A percentile compares a stretch with the other conserved stretches of the same genome.
Evolutionary conservation across 495 filamentous ascomycete genomes (phyloP).

Genomic region (Pseudomonodictys pantanalensis): DNA sequence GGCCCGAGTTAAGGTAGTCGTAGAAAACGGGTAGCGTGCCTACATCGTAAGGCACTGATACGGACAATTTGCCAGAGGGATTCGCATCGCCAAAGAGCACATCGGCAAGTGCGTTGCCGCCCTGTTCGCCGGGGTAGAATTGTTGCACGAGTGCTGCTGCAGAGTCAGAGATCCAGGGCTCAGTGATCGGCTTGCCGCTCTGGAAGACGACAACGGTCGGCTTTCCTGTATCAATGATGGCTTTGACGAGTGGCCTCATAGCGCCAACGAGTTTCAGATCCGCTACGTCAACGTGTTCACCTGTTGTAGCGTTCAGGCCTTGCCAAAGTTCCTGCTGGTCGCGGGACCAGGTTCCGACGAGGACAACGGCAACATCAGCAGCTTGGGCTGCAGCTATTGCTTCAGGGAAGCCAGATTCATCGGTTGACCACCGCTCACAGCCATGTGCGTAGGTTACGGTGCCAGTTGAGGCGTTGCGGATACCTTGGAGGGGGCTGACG

Average conservation of each 20-base stretch:
- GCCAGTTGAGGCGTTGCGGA: constrained; percentile 55
- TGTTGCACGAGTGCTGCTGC: constrained; percentile 64
- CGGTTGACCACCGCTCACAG: constrained; percentile 69
- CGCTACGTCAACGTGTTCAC: constrained; percentile 66
- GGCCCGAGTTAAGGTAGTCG: constrained; percentile 67
- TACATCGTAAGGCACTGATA: constrained; percentile 59
- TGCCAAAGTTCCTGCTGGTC: constrained; percentile 66
- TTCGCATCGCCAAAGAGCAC: constrained; percentile 36
- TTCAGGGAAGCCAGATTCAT: constrained; percentile 60
- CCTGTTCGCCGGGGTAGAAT: constrained; percentile 66
- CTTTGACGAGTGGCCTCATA: constrained; percentile 60
- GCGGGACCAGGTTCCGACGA: constrained; percentile 72
- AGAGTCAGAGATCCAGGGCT: constrained; percentile 60
- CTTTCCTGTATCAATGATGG: constrained; percentile 61
- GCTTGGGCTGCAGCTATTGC: constrained; percentile 60
- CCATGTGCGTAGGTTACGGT: constrained; percentile 63
- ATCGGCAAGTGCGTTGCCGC: constrained; percentile 39
- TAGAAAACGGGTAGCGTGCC: constrained; percentile 67
- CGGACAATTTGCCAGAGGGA: constrained; percentile 45
- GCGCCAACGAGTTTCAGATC: constrained; percentile 66
- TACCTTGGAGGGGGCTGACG: constrained; percentile 64
- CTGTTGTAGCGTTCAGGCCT: constrained; percentile 67
- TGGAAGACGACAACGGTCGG: constrained; percentile 68
- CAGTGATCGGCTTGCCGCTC: constrained; percentile 67
- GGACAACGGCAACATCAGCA: constrained; percentile 67